Conservation (phyloP, 2,329 filamentous ascomycete species). For the Fusarium incarnatum region DNA sequence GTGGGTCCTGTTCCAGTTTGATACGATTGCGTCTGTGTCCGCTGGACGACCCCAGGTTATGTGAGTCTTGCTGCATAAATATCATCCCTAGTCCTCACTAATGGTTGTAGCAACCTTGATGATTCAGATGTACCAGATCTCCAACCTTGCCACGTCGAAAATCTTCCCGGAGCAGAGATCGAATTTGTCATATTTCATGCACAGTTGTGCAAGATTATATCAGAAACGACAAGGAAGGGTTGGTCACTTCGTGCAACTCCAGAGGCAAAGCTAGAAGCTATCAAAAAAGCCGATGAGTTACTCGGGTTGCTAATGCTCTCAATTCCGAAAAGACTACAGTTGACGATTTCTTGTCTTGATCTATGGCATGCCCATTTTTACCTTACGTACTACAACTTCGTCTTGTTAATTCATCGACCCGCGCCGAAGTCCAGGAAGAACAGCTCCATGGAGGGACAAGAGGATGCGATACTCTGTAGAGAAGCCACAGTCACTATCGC, state of each 20-base stretch:
- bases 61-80: neutral
- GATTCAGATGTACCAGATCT: constrained; percentile 4
- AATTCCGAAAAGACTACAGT: neutral
- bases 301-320: neutral
- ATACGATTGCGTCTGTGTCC: constrained; percentile 10
- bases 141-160: neutral
- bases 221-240: neutral
- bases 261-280: neutral
- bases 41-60: constrained; percentile 17
- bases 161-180: neutral
- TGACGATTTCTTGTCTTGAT: neutral
- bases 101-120: neutral
- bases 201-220: constrained; percentile 16
- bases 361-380: constrained; percentile 9
- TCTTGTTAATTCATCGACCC: constrained; percentile 7
- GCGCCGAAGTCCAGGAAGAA: neutral
- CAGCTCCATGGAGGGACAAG: neutral
- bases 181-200: neutral
- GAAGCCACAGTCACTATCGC: constrained; percentile 6
- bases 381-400: constrained; percentile 1
- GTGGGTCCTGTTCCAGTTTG: constrained; percentile 22
- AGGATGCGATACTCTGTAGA: constrained; percentile 6
- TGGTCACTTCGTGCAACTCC: constrained; percentile 6
- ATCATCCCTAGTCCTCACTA: fast-evolving
- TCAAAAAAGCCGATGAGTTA: neutral